phyloP scores from a whole-genome alignment of 257 asterid genomes.

The Paraleonurus japonicus region DNA sequence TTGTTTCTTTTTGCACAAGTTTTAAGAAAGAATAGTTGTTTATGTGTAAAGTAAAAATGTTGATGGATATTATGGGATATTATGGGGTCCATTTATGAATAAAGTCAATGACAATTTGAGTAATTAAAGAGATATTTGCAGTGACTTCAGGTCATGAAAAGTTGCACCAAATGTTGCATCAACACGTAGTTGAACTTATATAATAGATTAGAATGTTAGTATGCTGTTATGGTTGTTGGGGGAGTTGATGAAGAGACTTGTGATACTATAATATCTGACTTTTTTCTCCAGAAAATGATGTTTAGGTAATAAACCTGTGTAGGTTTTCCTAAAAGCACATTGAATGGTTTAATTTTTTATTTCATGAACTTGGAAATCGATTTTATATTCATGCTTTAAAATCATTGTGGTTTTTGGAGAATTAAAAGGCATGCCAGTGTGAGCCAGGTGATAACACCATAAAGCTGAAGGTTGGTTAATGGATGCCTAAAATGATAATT shows the following conservation, averaged over 20 bases:
- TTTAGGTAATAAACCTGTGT: not conserved
- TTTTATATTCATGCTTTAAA: not conserved
- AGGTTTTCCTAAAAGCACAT: not conserved
- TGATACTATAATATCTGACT: not conserved
- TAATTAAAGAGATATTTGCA: too few relatives aligned
- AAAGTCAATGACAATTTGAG: too few relatives aligned
- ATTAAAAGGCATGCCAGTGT: not conserved
- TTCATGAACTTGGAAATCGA: not conserved
- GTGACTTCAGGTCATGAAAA: not conserved
- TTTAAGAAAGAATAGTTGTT: too few relatives aligned
- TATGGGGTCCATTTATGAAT: too few relatives aligned
- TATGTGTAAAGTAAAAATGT: too few relatives aligned
- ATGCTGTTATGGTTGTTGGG: not conserved
- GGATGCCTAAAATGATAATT: not conserved
- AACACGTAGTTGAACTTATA: not conserved
- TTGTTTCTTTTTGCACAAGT: too few relatives aligned
- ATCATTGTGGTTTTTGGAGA: not conserved
- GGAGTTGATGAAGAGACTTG: not conserved
- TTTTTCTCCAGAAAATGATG: not conserved
- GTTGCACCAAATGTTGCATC: not conserved
- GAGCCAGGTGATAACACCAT: not conserved
- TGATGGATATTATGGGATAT: too few relatives aligned
- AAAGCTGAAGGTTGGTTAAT: not conserved
- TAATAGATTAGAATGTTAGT: not conserved
- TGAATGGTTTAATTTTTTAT: not conserved